A percentile compares a stretch with the other conserved stretches of the same genome.
Evolutionary conservation across 2,329 filamentous ascomycete species (phyloP).

Genomic region (Cercospora sp.): DNA sequence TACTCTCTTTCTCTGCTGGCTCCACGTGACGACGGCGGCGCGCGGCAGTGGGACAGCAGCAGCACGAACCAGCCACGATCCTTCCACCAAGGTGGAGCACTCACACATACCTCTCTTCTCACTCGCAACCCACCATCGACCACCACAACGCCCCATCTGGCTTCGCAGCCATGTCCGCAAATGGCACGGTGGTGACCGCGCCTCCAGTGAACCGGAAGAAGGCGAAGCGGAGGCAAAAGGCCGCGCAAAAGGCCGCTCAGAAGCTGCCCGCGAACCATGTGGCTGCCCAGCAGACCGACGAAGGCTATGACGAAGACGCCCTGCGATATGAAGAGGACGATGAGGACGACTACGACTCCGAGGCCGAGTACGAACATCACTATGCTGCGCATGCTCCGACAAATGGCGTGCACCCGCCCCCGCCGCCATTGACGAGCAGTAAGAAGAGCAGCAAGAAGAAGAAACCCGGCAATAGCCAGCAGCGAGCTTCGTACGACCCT

Average conservation of each 20-base stretch:
- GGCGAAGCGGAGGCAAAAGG: conserved; percentile 86
- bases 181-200: conserved; percentile 36
- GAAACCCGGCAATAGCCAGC: conserved; percentile 34
- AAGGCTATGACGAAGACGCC: conserved; percentile 46
- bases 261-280: conserved; percentile 32
- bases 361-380: conserved; percentile 30
- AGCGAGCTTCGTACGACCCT: conserved; percentile 29
- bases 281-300: conserved; percentile 31
- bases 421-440: conserved; percentile 24
- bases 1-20: background rate
- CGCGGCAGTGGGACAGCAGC: background rate
- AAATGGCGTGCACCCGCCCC: conserved; percentile 43
- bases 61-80: background rate
- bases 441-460: conserved; percentile 68
- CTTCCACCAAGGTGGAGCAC: conserved; percentile 1
- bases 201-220: conserved; percentile 81
- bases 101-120: background rate
- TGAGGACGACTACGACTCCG: conserved; percentile 38
- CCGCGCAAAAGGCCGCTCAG: conserved; percentile 66
- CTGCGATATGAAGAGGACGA: conserved; percentile 47
- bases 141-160: conserved; percentile 33
- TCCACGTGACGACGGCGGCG: background rate
- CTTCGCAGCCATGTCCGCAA: conserved; percentile 30
- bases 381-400: conserved; percentile 36
- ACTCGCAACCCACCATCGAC: conserved; percentile 3